Conservation (phyloP, 2,329 filamentous ascomycete species). For the Colletotrichum musae region DNA sequence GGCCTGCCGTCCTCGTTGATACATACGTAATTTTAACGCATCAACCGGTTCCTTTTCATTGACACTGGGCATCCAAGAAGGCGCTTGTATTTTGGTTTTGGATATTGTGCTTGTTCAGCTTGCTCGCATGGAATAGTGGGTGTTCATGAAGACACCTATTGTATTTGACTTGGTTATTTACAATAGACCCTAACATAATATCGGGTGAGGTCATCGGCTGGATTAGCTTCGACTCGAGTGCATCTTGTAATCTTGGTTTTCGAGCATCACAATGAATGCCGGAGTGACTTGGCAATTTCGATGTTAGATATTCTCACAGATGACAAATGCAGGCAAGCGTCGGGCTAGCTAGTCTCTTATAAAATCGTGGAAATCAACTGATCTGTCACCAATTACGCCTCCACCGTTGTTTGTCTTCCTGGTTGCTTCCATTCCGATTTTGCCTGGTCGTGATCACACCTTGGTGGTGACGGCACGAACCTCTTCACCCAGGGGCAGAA, state of each 20-base stretch:
- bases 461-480: conserved; percentile 68
- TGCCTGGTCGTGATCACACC: not conserved
- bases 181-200: conserved; percentile 34
- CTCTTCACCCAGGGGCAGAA: conserved; percentile 84
- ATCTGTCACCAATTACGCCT: not conserved
- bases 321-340: too few species aligned
- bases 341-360: too few species aligned
- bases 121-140: not conserved
- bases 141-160: conserved; percentile 1
- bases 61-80: too few species aligned
- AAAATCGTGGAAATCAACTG: too few species aligned
- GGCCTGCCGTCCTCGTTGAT: conserved; percentile 5
- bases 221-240: not conserved
- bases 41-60: not conserved
- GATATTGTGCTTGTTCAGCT: not conserved
- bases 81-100: conserved; percentile 2
- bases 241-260: too few species aligned
- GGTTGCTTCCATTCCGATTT: not conserved
- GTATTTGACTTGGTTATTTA: conserved; percentile 17
- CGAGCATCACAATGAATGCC: too few species aligned
- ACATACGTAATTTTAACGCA: conserved; percentile 36
- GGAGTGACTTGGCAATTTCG: not conserved
- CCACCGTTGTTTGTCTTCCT: not conserved
- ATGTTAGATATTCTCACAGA: not conserved
- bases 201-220: conserved; percentile 16